Base-by-base conservation (phyloP, 768 basidiomycete species). In the Udeniomyces megalosporus region DNA sequence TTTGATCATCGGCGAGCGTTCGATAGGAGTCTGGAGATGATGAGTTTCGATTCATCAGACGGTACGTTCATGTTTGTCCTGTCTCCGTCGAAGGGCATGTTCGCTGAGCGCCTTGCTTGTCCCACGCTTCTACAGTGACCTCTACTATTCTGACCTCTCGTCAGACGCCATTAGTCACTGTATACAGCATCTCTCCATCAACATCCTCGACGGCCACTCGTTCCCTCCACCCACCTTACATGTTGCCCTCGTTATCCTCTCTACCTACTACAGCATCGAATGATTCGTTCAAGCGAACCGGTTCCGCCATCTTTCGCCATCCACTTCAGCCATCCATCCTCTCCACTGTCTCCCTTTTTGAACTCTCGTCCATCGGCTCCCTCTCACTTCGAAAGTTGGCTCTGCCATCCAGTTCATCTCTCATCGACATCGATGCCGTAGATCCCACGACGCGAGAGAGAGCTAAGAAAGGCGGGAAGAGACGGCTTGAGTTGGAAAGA, bases 1-100 rank as follows among this genome's bases (percentile, higher is more conserved):
- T 63, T 45, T 45, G 62, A 63, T 32, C 62, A 63, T 29, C 49
- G 49, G 14, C 34, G 62, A 50, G 55, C 46, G 4, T 63, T 63
- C 14, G 62, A 63, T 31, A 47, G 56, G 7, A 29, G 54, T 0
- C 47, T 63, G 26, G 47, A 57, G 42, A 45, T 63, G 4, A 7
- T 51, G n/a, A 51, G 42, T 22, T 20, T 46, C 28, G 56, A 63
- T 3, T 26, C 38, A 20, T 48, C 32, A 6, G 49, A 50, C 22
- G 49, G 62, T 63, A 12, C 7, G 55, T 53, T n/a, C 11, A 4
- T 42, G 15, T 24, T 42, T 49, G 32, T n/a, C 32, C 17, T 47
- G 3, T 5, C 26, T n/a, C n/a, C n/a, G n/a, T n/a, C n/a, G n/a
- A n/a, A n/a, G n/a, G n/a, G n/a, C n/a, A n/a, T n/a, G n/a, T n/a